Conservation (phyloP, 805 yeast species). For the Candida pini region DNA sequence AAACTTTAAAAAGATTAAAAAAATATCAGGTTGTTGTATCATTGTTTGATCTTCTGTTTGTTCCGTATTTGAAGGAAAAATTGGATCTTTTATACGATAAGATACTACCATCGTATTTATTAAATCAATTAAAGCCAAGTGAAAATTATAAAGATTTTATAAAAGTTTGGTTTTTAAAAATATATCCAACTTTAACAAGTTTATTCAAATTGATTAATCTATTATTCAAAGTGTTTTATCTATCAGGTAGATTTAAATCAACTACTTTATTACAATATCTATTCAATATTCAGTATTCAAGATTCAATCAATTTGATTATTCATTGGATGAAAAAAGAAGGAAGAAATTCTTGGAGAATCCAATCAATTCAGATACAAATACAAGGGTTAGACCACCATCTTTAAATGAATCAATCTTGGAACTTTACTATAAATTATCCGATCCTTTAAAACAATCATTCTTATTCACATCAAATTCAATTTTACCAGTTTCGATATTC, state of each 20-base stretch:
- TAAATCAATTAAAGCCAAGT: conserved; percentile 36
- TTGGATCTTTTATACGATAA: conserved; percentile 58
- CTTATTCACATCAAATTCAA: conserved; percentile 30
- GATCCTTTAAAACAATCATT: conserved; percentile 22
- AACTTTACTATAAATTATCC: conserved; percentile 5
- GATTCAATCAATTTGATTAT: conserved; percentile 51
- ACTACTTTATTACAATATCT: conserved; percentile 58
- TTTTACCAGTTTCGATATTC: conserved; percentile 80
- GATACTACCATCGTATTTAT: conserved; percentile 52
- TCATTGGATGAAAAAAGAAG: conserved; percentile 29
- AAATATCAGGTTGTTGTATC: conserved; percentile 48
- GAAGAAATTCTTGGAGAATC: conserved; percentile 6
- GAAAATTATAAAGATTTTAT: conserved; percentile 22
- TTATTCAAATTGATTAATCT: conserved; percentile 44
- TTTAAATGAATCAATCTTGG: conserved; percentile 30
- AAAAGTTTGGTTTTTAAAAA: conserved; percentile 42
- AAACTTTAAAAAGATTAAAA: conserved; percentile 47
- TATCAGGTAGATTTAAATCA: conserved; percentile 61
- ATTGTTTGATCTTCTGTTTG: conserved; percentile 53
- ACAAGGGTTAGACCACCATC: conserved; percentile 37
- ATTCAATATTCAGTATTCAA: conserved; percentile 58
- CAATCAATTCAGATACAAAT: conserved; percentile 11
- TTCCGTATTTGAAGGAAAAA: conserved; percentile 67
- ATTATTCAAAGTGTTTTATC: conserved; percentile 52
- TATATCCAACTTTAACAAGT: conserved; percentile 57